Conservation (phyloP, 208 protist species). For the Wallacemonas rigidus region DNA sequence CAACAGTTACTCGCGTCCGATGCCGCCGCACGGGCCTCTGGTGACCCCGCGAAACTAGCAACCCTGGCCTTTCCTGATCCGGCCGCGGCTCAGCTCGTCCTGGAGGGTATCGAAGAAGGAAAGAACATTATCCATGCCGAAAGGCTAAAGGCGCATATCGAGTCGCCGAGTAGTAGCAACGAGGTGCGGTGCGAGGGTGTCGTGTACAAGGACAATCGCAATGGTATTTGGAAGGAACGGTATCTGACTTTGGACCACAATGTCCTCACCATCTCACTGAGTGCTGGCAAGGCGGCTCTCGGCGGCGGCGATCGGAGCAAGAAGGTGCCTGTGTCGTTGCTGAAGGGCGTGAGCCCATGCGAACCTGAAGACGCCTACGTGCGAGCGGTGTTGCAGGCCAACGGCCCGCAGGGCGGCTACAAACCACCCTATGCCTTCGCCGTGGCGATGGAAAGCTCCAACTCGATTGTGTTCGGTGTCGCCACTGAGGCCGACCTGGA, state of each 20-base stretch:
- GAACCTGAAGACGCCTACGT: constrained; percentile 50
- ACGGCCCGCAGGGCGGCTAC: constrained; percentile 17
- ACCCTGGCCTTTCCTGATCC: constrained; percentile 51
- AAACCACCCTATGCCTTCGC: constrained; percentile 69
- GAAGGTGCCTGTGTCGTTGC: constrained; percentile 55
- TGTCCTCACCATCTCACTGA: constrained; percentile 78
- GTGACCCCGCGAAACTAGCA: not conserved
- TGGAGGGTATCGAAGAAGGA: constrained; percentile 65
- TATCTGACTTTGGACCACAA: constrained; percentile 58
- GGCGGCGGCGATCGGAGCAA: constrained; percentile 65
- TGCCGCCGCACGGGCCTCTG: constrained; percentile 30
- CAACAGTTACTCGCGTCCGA: constrained; percentile 48
- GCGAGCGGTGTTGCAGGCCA: constrained; percentile 17
- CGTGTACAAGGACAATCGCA: constrained; percentile 80
- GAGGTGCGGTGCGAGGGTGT: constrained; percentile 62
- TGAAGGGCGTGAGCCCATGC: constrained; percentile 70
- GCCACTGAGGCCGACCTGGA: constrained; percentile 59
- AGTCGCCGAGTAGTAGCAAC: constrained; percentile 34
- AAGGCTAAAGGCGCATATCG: constrained; percentile 23
- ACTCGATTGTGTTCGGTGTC: constrained; percentile 78
- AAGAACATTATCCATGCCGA: constrained; percentile 55
- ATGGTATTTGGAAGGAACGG: constrained; percentile 84
- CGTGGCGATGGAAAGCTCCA: constrained; percentile 55
- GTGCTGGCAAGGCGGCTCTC: constrained; percentile 58
- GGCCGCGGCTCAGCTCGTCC: constrained; percentile 41